Base-by-base conservation (phyloP, 2,329 filamentous ascomycete genomes). In the Basipetospora chlamydospora region DNA sequence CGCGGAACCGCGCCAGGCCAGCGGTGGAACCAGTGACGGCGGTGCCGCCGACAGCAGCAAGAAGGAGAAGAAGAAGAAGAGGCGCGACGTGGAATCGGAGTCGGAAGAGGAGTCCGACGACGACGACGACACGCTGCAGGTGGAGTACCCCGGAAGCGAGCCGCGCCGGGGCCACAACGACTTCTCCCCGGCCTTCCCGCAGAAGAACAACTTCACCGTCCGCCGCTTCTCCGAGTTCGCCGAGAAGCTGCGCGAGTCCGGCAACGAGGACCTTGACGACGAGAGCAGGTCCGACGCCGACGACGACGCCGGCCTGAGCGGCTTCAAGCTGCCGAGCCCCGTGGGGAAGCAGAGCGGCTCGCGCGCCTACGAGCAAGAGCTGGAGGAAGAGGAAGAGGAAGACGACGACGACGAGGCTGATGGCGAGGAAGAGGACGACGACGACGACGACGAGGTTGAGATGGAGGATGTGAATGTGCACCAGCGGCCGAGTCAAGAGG, bases 131-230 rank as follows among this genome's bases (percentile, higher is more conserved):
- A 66, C 66, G 18, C 58, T 77, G 23, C 64, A 67, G 18, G 61
- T 78, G 39, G 74, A 78, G 50, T 74, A 73, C 43, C 73, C 73
- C 0, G 70, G 64, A 31, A 67, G 61, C 22, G 62, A 61, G 16
- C 53, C 56, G 3, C 55, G 39, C 18, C 42, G 41, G 38, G n/a
- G n/a, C n/a, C 37, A 42, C 47, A 39, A 53, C 13, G 60, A 65
- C 47, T 68, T 67, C 48, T 67, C 65, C 4, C 64, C 66, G 0
- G 59, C 64, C 0, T 64, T 70, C 47, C 60, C 64, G 13, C 46
- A 56, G 3, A n/a, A n/a, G n/a, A 46, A 49, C 10, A 35, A 38
- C 5, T 44, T 48, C 37, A 47, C 58, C 38, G 53, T 57, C 9
- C 57, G 65, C 17, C 61, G 60, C 16, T 74, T 73, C 47, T 68